These are phyloP conservation scores for Inga leiocalycina DNA, from an alignment of 306 rosid species.

Conservation along the genomic window DNA sequence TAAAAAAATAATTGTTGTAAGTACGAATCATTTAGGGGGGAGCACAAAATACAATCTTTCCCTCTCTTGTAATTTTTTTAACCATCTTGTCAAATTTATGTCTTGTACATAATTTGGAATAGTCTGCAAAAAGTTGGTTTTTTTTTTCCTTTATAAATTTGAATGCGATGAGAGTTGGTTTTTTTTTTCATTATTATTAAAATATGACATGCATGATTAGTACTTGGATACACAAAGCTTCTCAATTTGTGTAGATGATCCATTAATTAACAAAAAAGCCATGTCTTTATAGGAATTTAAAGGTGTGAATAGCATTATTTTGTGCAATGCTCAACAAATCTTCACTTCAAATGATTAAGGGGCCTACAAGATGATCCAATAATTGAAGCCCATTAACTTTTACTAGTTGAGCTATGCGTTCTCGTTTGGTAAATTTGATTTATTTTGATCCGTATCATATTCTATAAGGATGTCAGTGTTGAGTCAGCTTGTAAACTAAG, in stretches of 20 bases:
- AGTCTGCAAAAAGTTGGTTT: background rate
- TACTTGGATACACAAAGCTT: background rate
- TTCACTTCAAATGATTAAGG: slow-evolving; percentile 78
- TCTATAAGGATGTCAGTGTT: too few relatives aligned
- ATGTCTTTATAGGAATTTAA: background rate
- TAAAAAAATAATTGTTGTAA: background rate
- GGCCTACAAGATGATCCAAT: slow-evolving; percentile 50
- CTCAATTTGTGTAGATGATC: background rate
- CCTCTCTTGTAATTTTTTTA: background rate
- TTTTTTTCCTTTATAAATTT: background rate
- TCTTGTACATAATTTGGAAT: background rate
- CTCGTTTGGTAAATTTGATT: too few relatives aligned
- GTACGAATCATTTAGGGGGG: background rate
- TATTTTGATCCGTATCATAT: too few relatives aligned
- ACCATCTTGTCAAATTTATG: background rate
- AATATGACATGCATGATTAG: background rate
- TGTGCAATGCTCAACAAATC: slow-evolving; percentile 33
- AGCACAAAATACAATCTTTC: background rate
- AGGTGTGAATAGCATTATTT: background rate
- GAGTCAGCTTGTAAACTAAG: too few relatives aligned
- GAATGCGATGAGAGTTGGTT: background rate
- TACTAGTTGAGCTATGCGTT: too few relatives aligned
- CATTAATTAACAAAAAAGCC: background rate
- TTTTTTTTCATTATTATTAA: background rate
- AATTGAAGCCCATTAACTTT: slow-evolving; percentile 34